These are phyloP conservation scores for Acanthochlamys bracteata DNA, from an alignment of 106 monocot species.

Conservation along the genomic window DNA sequence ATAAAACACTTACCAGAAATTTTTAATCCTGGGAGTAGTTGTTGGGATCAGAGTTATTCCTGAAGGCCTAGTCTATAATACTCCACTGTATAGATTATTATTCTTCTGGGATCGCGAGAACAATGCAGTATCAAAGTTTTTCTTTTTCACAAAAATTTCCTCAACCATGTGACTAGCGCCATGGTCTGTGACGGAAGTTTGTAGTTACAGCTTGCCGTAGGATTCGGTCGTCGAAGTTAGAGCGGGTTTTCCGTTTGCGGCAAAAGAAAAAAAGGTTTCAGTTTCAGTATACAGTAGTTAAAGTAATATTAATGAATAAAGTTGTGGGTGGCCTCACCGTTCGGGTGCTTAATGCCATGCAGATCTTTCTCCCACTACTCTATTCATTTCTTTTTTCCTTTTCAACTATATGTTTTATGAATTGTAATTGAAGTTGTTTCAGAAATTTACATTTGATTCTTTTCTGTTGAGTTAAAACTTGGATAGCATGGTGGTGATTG, in stretches of 20 bases:
- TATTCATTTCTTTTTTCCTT: neutral
- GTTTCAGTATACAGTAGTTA: too few relatives aligned
- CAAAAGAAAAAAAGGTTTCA: neutral
- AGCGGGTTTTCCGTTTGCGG: neutral
- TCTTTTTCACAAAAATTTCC: neutral
- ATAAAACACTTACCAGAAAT: neutral
- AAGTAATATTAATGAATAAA: neutral
- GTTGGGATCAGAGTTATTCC: neutral
- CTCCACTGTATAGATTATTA: neutral
- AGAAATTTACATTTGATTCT: neutral
- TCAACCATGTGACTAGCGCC: conserved; percentile 2
- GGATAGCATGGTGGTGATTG: too few relatives aligned
- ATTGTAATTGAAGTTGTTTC: neutral
- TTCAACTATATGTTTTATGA: neutral
- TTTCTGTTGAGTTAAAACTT: too few relatives aligned
- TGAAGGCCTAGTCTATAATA: neutral
- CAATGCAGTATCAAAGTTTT: neutral
- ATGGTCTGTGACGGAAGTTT: neutral
- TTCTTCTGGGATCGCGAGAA: neutral
- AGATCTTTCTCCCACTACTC: neutral
- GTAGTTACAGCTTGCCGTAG: neutral
- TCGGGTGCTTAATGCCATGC: conserved; percentile 3
- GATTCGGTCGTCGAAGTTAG: neutral
- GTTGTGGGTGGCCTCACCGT: neutral
- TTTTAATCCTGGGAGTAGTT: neutral